A percentile compares a stretch with the other conserved stretches of the same genome.
phyloP scores from a whole-genome alignment of 805 yeast species.

The Metschnikowia reukaufii region DNA sequence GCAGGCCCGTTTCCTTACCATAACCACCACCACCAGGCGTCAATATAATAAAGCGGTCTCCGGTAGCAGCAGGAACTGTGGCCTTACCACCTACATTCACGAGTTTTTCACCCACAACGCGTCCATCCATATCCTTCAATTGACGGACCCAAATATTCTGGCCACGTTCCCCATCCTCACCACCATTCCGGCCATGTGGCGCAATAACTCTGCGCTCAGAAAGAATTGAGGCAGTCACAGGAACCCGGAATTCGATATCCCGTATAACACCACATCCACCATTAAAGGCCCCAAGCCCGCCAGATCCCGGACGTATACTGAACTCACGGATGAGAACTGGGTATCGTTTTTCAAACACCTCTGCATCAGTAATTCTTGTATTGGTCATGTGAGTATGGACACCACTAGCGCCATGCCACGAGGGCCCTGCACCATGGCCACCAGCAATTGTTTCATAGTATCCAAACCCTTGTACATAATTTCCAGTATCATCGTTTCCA shows the following conservation, averaged over 20 bases:
- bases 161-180: constrained; percentile 74
- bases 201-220: constrained; percentile 80
- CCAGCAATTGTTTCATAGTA: constrained; percentile 24
- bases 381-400: constrained; percentile 23
- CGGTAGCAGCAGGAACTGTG: constrained; percentile 29
- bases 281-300: constrained; percentile 17
- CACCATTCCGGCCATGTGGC: constrained; percentile 88
- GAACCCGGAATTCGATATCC: constrained; percentile 22
- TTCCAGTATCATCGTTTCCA: constrained; percentile 51
- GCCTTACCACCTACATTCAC: constrained; percentile 23
- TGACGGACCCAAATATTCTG: constrained; percentile 35
- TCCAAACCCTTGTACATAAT: constrained; percentile 25
- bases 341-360: constrained; percentile 22
- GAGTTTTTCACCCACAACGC: constrained; percentile 18
- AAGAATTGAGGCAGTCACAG: constrained; percentile 48
- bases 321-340: constrained; percentile 22
- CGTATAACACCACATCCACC: constrained; percentile 23
- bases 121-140: constrained; percentile 21
- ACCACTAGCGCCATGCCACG: constrained; percentile 21
- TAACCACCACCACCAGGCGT: constrained; percentile 50
- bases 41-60: constrained; percentile 41
- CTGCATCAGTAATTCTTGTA: constrained; percentile 23
- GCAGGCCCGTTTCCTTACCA: constrained; percentile 28
- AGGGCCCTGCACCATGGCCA: constrained; percentile 23
- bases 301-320: constrained; percentile 17